Evolutionary conservation across 768 basidiomycete genomes (phyloP), one percentile per base, ranked within the genome.

Genomic region (Lactifluus pinguis): DNA sequence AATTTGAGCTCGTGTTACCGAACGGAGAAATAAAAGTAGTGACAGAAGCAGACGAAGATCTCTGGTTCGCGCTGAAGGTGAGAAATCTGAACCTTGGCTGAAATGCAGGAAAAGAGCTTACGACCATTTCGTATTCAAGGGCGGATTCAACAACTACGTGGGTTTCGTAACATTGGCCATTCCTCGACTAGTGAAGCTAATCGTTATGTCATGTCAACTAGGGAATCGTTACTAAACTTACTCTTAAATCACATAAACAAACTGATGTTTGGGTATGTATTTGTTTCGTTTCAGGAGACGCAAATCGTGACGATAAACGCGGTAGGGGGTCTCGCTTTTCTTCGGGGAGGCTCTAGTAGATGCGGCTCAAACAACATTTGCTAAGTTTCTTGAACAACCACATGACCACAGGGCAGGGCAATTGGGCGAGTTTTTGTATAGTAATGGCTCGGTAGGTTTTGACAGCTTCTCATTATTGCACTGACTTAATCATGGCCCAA

Each of bases 381-480:
- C 6, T n/a, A 41, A 38, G 7, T 61, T 51, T 49, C 36, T 61
- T 32, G n/a, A 3, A 0, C 34, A 19, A 44, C 21, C 6, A 13
- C 60, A 61, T 25, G 60, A 61, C 13, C 42, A 8, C 50, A 56
- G 34, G 55, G 60, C 49, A 3, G 54, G 55, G 2, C 60, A 61
- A 36, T 11, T 52, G n/a, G 60, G 55, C 10, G 44, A 13, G 14
- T 47, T 52, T 48, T 32, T 25, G 5, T 61, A 47, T 32, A 51
- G 5, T 21, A 56, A 56, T 13, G 55, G 55, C 55, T 51, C 49
- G 19, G 60, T 56, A 50, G 44, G 52, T 8, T 3, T 34, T 10
- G 32, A 82, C 80, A 80, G 78, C 69, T 64, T 39, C 42, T 25
- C 42, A 52, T 57, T 9, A 11, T 19, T 13, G 38, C 9, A 60